phyloP scores from a whole-genome alignment of 2,329 filamentous ascomycete species.

The Xylariaceae sp. region DNA sequence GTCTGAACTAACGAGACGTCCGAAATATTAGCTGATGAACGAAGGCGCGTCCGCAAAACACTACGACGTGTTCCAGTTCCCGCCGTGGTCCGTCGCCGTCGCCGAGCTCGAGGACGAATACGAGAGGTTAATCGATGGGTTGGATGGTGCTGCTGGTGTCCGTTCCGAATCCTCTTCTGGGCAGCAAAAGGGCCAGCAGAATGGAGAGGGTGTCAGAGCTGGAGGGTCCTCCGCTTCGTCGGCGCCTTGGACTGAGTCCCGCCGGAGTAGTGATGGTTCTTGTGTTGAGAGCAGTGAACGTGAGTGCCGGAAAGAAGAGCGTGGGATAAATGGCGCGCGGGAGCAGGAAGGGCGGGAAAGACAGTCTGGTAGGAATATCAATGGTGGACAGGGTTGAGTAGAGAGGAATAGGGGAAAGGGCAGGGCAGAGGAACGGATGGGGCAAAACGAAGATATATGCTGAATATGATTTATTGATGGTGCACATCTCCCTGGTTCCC shows the following conservation, averaged over 20 bases:
- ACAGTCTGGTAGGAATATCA: background rate
- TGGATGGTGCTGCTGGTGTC: background rate
- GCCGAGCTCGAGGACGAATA: conserved; percentile 13
- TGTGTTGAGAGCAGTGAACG: background rate
- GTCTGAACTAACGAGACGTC: background rate
- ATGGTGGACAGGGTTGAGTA: background rate
- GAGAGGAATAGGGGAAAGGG: no score
- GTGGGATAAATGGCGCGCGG: background rate
- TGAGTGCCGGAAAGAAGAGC: background rate
- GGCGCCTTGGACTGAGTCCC: no score
- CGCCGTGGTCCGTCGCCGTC: conserved; percentile 4
- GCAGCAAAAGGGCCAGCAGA: background rate
- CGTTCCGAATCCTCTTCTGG: background rate
- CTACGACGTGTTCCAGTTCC: conserved; percentile 8
- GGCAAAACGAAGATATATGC: background rate
- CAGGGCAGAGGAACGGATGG: no score
- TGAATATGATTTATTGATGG: background rate
- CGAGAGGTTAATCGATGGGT: background rate
- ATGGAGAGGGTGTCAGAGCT: background rate
- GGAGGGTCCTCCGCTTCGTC: no score
- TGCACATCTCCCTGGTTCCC: background rate
- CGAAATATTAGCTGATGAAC: conserved; percentile 22
- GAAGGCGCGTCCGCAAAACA: conserved; percentile 22
- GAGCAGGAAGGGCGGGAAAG: background rate
- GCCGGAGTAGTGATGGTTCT: background rate